A percentile compares a stretch with the other conserved stretches of the same genome.
phyloP scores from a whole-genome alignment of 2,329 filamentous ascomycete genomes.

The Paecilomyces sp. region DNA sequence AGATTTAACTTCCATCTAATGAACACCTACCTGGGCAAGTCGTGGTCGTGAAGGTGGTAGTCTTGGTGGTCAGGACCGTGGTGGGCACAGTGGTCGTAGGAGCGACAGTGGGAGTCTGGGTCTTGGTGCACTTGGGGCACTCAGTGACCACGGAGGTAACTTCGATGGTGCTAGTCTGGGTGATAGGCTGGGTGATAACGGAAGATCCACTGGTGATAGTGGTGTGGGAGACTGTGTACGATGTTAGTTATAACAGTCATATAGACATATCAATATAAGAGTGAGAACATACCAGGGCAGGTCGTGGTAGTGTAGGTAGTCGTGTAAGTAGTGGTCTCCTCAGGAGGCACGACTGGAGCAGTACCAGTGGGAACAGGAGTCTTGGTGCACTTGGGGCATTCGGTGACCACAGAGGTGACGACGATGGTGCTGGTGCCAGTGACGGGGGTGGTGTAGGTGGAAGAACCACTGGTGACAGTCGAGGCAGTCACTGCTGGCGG shows the following conservation, averaged over 20 bases:
- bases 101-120: not conserved
- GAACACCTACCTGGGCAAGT: not conserved
- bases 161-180: conserved; percentile 6
- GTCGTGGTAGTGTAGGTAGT: conserved; percentile 4
- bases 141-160: conserved; percentile 4
- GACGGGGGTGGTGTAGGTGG: conserved; percentile 3
- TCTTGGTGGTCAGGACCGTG: not conserved
- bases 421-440: conserved; percentile 5
- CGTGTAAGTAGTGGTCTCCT: not conserved
- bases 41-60: not conserved
- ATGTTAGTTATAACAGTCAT: not conserved
- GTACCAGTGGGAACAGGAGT: not conserved
- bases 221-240: conserved; percentile 1
- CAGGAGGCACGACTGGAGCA: not conserved
- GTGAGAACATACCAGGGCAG: conserved; percentile 4
- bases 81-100: not conserved
- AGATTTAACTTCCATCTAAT: not conserved
- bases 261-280: not conserved
- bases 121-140: not conserved
- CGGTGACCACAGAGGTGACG: conserved; percentile 4
- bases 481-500: conserved; percentile 2
- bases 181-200: conserved; percentile 5
- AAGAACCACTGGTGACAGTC: conserved; percentile 4
- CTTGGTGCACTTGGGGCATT: conserved; percentile 6
- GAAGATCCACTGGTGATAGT: conserved; percentile 5